These are phyloP conservation scores for Drechslerella stenobrocha DNA, from an alignment of 2,329 filamentous ascomycete species.

Conservation along the genomic window DNA sequence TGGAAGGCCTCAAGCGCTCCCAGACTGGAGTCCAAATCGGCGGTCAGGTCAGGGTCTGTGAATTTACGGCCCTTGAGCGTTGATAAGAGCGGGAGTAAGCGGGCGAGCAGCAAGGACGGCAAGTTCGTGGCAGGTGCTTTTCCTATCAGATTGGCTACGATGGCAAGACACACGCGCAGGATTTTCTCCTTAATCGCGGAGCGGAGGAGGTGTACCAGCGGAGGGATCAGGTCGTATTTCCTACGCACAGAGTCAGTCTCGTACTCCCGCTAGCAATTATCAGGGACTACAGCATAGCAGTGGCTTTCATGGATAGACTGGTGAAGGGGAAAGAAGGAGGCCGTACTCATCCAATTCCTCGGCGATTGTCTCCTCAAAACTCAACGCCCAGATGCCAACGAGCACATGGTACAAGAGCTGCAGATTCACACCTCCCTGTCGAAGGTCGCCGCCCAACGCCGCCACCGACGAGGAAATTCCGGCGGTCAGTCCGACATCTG, in stretches of 20 bases:
- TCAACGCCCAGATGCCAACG: slow-evolving; percentile 92
- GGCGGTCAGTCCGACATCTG: slow-evolving; percentile 22
- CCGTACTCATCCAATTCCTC: slow-evolving; percentile 82
- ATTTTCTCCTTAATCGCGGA: slow-evolving; percentile 98
- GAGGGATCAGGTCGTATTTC: slow-evolving; percentile 86
- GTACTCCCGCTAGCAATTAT: too few species aligned
- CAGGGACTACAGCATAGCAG: too few species aligned
- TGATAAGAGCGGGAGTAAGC: slow-evolving; percentile 70
- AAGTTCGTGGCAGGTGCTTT: slow-evolving; percentile 70
- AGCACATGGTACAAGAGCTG: slow-evolving; percentile 94
- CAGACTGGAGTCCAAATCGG: slow-evolving; percentile 61
- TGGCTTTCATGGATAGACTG: too few species aligned
- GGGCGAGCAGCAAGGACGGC: slow-evolving; percentile 81
- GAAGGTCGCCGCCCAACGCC: slow-evolving; percentile 60
- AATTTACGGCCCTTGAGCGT: slow-evolving; percentile 67
- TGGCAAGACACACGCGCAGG: slow-evolving; percentile 84
- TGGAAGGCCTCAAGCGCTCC: slow-evolving; percentile 59
- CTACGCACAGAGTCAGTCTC: slow-evolving; percentile 62
- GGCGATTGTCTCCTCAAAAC: slow-evolving; percentile 78
- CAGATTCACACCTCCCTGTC: slow-evolving; percentile 82
- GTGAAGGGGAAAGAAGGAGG: slow-evolving; percentile 36
- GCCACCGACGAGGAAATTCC: not conserved
- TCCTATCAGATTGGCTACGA: slow-evolving; percentile 82
- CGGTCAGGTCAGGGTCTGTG: slow-evolving; percentile 61
- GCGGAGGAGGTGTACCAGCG: slow-evolving; percentile 89